Evolutionary conservation across 108 stramenopile species (phyloP), one percentile per base, ranked within the genome.

Genomic region (Nitzschia palea): DNA sequence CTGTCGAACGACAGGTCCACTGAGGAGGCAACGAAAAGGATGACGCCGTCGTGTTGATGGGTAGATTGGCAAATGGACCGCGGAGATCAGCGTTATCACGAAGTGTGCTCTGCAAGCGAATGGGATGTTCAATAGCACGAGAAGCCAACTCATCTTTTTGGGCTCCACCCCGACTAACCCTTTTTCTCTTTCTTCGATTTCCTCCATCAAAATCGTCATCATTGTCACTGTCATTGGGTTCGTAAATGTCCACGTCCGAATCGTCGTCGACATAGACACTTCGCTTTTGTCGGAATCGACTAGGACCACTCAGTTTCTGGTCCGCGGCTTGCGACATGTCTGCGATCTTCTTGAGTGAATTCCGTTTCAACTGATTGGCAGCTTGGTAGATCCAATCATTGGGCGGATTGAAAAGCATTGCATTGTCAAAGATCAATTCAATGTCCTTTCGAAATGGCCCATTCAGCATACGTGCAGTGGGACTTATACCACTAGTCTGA

Each of bases 371-470:
- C 28, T 65, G 27, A 10, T 42, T 35, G 0, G 91, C 87, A 27
- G 78, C 82, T 15, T 71, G 52, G 25, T 82, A 77, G 45, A 95
- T 87, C 86, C 87, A 91, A 61, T 85, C 84, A 27, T 83, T 74
- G 0, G 74, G 75, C 18, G 82, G 80, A 65, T 95, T 95, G 80
- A 88, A 95, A 1, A 70, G 36, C 57, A 89, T 84, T 15, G 91
- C 91, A 70, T 95, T 95, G 73, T 92, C 87, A 72, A 95, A 95
- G 20, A 92, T 89, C 0, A 78, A 78, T 70, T 87, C 82, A 3
- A 88, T 40, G 53, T 88, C 91, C 5, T 83, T 60, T 30, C 78
- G 64, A 62, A 95, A 92, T 0, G 82, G 83, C 18, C 89, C 91
- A 62, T 89, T 81, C 25, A 85, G 62, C 92, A 90, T 90, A 40